Conservation (phyloP, 805 yeast genomes). For the Yamadazyma laniorum region DNA sequence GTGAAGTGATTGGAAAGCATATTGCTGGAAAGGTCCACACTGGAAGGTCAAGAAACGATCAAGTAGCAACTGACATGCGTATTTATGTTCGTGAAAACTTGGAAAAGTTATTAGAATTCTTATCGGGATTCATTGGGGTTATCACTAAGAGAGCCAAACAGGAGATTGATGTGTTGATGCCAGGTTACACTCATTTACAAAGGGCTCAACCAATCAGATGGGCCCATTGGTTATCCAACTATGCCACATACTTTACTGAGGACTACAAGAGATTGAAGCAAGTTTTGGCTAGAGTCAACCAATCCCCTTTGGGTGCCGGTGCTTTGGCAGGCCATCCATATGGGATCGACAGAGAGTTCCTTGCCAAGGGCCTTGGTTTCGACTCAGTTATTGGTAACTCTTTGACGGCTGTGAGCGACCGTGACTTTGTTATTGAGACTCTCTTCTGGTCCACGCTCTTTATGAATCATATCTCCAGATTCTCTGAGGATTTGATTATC, state of each 20-base stretch:
- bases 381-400: conserved; percentile 91
- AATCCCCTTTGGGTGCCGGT: conserved; percentile 93
- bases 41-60: conserved; percentile 98
- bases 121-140: conserved; percentile 62
- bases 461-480: conserved; percentile 93
- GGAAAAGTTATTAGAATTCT: conserved; percentile 53
- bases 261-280: conserved; percentile 85
- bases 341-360: conserved; percentile 92
- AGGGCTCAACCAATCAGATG: conserved; percentile 99
- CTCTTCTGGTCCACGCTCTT: conserved; percentile 94
- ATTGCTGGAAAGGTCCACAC: conserved; percentile 98
- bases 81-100: conserved; percentile 83
- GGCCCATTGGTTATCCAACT: conserved; percentile 95
- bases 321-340: conserved; percentile 99
- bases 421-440: conserved; percentile 95
- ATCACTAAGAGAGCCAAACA: conserved; percentile 72
- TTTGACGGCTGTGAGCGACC: conserved; percentile 92
- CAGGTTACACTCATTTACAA: conserved; percentile 98
- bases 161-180: conserved; percentile 93
- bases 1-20: conserved; percentile 89
- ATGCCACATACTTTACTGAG: conserved; percentile 91
- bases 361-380: conserved; percentile 80
- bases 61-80: conserved; percentile 99
- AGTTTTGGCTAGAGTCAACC: conserved; percentile 77
- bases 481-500: conserved; percentile 91